Base-by-base conservation (phyloP, 1,284 basidiomycete genomes). In the Microbotryum scabiosae region DNA sequence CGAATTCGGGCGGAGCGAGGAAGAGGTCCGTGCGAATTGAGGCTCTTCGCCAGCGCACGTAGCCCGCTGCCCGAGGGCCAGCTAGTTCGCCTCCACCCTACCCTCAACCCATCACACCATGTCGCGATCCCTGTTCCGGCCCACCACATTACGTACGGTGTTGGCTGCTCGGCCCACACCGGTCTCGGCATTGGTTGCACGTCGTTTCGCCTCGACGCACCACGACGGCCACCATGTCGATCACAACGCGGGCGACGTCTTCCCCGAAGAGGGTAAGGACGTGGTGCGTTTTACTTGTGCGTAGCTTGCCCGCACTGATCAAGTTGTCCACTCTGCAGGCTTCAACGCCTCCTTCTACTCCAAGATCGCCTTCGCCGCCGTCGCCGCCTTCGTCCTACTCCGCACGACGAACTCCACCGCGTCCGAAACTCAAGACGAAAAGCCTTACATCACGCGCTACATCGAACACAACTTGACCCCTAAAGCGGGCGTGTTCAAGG, bases 361-460 rank as follows among this genome's bases (percentile, higher is more conserved):
- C 36, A 62, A 61, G 18, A 45, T 61, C 28, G 49, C 65, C n/a
- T 12, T 71, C 50, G 58, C 46, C 7, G 58, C 59, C n/a, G 46
- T 67, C 48, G 63, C 44, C 26, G 41, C 51, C 73, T 36, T 69
- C 71, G 25, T 73, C 73, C 28, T 64, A 71, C 32, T 57, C 53
- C 57, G 66, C 57, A 46, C 61, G 36, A 59, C 71, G 48, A 56
- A 63, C 36, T 30, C 59, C 41, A 51, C 61, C 54, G 51, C 55
- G 16, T 53, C 60, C 7, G 60, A 57, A 20, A 44, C 54, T n/a
- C 46, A 59, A 16, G 47, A 57, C 25, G 26, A 48, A 16, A 57
- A 54, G 54, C 73, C 73, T 1, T 69, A 69, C 54, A 46, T 78
- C 59, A 76, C 77, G n/a, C 69, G 74, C n/a, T 68, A 72, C 59